phyloP scores from a whole-genome alignment of 1,284 basidiomycete genomes.

The Ganoderma multipileum region DNA sequence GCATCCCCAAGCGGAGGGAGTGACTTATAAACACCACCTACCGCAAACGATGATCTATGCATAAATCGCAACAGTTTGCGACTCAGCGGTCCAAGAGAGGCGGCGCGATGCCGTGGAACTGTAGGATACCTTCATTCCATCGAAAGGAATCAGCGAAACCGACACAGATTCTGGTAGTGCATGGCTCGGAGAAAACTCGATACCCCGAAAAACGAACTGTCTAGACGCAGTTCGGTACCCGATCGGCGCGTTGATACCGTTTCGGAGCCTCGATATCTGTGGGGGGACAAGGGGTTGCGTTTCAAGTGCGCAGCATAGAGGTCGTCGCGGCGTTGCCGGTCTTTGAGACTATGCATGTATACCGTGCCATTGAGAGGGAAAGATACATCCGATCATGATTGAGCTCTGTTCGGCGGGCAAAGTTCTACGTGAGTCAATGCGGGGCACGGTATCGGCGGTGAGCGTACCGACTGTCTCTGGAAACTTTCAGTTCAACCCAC shows the following conservation, averaged over 20 bases:
- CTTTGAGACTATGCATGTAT: background rate
- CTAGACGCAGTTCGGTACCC: background rate
- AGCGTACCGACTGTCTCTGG: no score
- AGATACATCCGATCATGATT: background rate
- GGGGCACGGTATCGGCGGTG: no score
- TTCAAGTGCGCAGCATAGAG: background rate
- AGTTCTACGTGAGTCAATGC: no score
- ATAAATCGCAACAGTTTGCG: background rate
- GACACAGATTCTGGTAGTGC: background rate
- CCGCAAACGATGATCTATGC: background rate
- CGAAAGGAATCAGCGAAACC: background rate
- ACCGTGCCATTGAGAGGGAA: background rate
- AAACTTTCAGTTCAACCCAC: no score
- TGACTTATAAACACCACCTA: background rate
- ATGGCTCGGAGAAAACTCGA: background rate
- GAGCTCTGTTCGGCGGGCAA: background rate
- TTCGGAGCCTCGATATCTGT: background rate
- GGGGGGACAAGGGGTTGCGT: background rate
- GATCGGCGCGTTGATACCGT: background rate
- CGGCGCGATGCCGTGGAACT: background rate
- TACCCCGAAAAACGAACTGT: background rate
- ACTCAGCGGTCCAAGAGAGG: background rate
- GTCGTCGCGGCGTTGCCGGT: background rate
- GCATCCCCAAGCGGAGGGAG: background rate
- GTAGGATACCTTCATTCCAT: background rate